These are phyloP conservation scores for Dryas octopetala DNA, from an alignment of 306 rosid genomes.

Conservation along the genomic window DNA sequence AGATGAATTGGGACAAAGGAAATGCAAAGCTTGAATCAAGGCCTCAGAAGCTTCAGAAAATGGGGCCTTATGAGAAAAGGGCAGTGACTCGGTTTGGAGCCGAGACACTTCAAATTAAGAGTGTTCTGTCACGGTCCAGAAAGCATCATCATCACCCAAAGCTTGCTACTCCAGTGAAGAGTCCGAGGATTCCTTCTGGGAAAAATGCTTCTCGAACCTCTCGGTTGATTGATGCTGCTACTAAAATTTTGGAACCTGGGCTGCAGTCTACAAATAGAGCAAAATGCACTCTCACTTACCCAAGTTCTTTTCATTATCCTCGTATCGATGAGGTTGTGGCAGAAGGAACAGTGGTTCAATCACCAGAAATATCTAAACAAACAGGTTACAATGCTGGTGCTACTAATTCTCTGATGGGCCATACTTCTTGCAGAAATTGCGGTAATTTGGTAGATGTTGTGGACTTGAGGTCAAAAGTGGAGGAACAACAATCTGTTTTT, in stretches of 20 bases:
- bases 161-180: constrained; percentile 63
- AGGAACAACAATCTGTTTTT: constrained; percentile 31
- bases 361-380: constrained; percentile 30
- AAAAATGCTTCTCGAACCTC: constrained; percentile 61
- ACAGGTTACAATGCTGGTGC: constrained; percentile 33
- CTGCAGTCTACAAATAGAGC: constrained; percentile 56
- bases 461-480: constrained; percentile 36
- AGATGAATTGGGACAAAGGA: constrained; percentile 46
- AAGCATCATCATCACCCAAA: constrained; percentile 55
- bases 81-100: constrained; percentile 69
- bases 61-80: constrained; percentile 48
- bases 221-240: constrained; percentile 80
- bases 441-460: constrained; percentile 55
- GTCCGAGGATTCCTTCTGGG: constrained; percentile 54
- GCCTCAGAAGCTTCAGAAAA: constrained; percentile 88
- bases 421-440: constrained; percentile 65
- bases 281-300: constrained; percentile 51
- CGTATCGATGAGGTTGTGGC: constrained; percentile 22
- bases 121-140: constrained; percentile 64
- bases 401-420: constrained; percentile 41
- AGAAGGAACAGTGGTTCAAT: constrained; percentile 24
- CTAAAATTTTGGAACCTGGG: constrained; percentile 86
- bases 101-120: constrained; percentile 71
- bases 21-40: constrained; percentile 59
- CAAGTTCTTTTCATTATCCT: constrained; percentile 39